Percentiles rank a stretch among this genome's conserved stretches.
These are phyloP conservation scores for Elongisporangium anandrum DNA, from an alignment of 352 stramenopile species.

Conservation along the genomic window DNA sequence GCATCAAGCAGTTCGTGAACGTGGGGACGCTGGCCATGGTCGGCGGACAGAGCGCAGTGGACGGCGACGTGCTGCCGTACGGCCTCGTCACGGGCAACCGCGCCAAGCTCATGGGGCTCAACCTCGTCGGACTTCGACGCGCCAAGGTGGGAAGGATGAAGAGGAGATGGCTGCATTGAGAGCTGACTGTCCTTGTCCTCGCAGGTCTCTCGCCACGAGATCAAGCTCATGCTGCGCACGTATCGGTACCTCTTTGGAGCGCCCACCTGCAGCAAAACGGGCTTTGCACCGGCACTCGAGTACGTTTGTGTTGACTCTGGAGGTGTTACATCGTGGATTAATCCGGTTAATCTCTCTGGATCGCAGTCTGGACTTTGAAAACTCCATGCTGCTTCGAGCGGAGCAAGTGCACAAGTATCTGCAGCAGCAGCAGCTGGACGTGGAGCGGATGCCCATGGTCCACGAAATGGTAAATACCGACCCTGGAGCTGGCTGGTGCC, in stretches of 20 bases:
- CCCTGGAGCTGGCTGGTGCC: neutral
- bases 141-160: conserved; percentile 24
- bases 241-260: conserved; percentile 77
- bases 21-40: conserved; percentile 74
- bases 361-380: conserved; percentile 33
- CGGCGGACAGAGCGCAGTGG: conserved; percentile 75
- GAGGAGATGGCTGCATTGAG: neutral
- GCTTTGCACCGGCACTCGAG: conserved; percentile 71
- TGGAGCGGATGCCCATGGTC: conserved; percentile 30
- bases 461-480: conserved; percentile 45
- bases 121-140: conserved; percentile 68
- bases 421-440: conserved; percentile 28
- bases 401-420: conserved; percentile 53
- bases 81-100: conserved; percentile 70
- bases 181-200: neutral
- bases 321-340: neutral
- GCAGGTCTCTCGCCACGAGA: conserved; percentile 49
- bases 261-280: conserved; percentile 44
- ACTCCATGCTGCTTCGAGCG: conserved; percentile 50
- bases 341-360: conserved; percentile 1
- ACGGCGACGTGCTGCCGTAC: conserved; percentile 78
- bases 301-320: conserved; percentile 14
- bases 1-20: conserved; percentile 73
- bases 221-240: conserved; percentile 73
- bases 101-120: conserved; percentile 70